Conservation (phyloP, 768 basidiomycete genomes). For the Naganishia friedmannii region DNA sequence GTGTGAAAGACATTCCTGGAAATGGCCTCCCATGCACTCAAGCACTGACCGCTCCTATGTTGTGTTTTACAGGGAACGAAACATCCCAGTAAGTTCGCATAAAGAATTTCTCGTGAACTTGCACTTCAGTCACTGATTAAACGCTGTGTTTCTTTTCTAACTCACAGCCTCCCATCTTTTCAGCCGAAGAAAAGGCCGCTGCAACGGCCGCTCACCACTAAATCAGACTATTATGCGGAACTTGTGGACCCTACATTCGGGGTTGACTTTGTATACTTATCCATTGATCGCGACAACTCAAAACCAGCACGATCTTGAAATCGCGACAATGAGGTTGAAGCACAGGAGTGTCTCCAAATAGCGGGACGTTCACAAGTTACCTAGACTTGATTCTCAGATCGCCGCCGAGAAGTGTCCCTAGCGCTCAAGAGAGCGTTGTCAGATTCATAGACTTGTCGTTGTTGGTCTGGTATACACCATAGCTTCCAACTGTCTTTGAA, state of each 20-base stretch:
- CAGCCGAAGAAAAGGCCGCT: slow-evolving; percentile 44
- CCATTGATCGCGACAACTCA: slow-evolving; percentile 1
- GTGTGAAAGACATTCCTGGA: slow-evolving; percentile 32
- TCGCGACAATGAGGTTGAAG: too few relatives aligned
- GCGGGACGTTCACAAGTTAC: too few relatives aligned
- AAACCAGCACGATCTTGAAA: not conserved
- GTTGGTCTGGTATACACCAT: too few relatives aligned
- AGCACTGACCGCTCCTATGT: not conserved
- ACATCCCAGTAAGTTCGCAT: slow-evolving; percentile 49
- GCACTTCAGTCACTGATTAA: not conserved
- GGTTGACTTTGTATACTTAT: slow-evolving; percentile 11
- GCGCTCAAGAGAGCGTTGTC: too few relatives aligned
- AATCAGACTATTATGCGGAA: not conserved
- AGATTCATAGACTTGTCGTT: too few relatives aligned
- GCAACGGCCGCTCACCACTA: slow-evolving; percentile 30
- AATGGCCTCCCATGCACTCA: not conserved
- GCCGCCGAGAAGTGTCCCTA: too few relatives aligned
- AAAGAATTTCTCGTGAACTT: not conserved
- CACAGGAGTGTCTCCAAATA: too few relatives aligned
- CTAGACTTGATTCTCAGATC: too few relatives aligned
- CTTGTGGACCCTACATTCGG: not conserved
- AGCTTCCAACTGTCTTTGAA: too few relatives aligned
- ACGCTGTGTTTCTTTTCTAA: not conserved
- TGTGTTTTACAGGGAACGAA: slow-evolving; percentile 47
- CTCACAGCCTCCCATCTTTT: slow-evolving; percentile 49